These are phyloP conservation scores for Macroventuria anomochaeta DNA, from an alignment of 2,329 filamentous ascomycete genomes.

Conservation along the genomic window DNA sequence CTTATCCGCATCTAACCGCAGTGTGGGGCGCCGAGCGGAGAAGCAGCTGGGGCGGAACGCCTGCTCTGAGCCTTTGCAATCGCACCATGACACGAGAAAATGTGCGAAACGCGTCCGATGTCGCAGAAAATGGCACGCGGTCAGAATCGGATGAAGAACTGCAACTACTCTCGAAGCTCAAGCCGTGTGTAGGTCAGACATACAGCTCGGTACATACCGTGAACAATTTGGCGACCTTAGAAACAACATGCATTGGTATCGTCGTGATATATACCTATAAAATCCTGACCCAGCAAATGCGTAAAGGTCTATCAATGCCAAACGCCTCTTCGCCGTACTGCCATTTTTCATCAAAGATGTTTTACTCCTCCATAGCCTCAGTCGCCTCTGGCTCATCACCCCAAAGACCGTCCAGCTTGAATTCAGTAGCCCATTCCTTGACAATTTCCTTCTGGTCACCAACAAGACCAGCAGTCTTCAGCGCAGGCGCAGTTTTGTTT, in stretches of 20 bases:
- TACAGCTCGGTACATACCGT: neutral
- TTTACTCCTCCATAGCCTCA: constrained; percentile 47
- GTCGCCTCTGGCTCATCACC: constrained; percentile 63
- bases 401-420: constrained; percentile 93
- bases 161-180: neutral
- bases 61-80: constrained; percentile 13
- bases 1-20: constrained; percentile 33
- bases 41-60: constrained; percentile 16
- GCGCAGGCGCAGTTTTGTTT: constrained; percentile 46
- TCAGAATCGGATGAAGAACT: constrained; percentile 26
- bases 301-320: constrained; percentile 3
- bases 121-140: constrained; percentile 26
- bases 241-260: constrained; percentile 23
- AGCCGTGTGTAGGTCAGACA: neutral
- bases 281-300: constrained; percentile 17
- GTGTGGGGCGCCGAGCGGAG: constrained; percentile 25
- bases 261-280: constrained; percentile 21
- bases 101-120: constrained; percentile 20
- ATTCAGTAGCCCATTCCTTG: constrained; percentile 90
- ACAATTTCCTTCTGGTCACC: constrained; percentile 84
- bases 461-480: constrained; percentile 36
- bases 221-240: neutral
- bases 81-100: constrained; percentile 7
- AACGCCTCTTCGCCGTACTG: constrained; percentile 21
- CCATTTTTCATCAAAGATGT: neutral